Evolutionary conservation across 1,284 basidiomycete genomes (phyloP).

Genomic region (Naganishia liquefaciens): DNA sequence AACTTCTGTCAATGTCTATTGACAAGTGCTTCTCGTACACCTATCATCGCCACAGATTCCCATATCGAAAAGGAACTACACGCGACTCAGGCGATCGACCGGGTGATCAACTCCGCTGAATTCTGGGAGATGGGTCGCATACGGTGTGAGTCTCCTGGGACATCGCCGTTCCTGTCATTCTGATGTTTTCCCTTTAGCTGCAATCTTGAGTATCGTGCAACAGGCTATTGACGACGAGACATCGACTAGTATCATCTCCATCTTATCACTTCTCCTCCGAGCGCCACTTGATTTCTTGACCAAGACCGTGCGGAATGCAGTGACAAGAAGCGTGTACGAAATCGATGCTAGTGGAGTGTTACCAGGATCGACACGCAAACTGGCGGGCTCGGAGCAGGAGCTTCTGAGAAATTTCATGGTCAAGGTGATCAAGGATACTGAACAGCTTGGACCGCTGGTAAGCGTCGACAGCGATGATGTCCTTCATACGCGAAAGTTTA

Average conservation of each 20-base stretch:
- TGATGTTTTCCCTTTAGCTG: neutral
- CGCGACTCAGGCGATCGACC: slow-evolving; percentile 16
- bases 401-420: slow-evolving; percentile 22
- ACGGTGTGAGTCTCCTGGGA: slow-evolving; percentile 21
- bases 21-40: neutral
- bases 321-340: slow-evolving; percentile 24
- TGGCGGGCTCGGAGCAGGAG: slow-evolving; percentile 3
- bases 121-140: slow-evolving; percentile 35
- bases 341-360: slow-evolving; percentile 9
- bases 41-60: neutral
- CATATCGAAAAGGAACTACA: neutral
- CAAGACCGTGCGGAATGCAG: slow-evolving; percentile 12
- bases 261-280: slow-evolving; percentile 17
- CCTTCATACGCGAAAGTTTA: no score
- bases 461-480: neutral
- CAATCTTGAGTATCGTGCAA: slow-evolving; percentile 6
- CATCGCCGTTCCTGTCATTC: neutral
- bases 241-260: neutral
- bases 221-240: neutral
- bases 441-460: slow-evolving; percentile 28
- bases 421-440: slow-evolving; percentile 26
- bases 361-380: neutral
- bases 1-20: slow-evolving; percentile 11
- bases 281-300: slow-evolving; percentile 30
- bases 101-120: slow-evolving; percentile 31